These are phyloP conservation scores for Moesziomyces sp. DNA, from an alignment of 1,284 basidiomycete genomes.

Conservation along the genomic window DNA sequence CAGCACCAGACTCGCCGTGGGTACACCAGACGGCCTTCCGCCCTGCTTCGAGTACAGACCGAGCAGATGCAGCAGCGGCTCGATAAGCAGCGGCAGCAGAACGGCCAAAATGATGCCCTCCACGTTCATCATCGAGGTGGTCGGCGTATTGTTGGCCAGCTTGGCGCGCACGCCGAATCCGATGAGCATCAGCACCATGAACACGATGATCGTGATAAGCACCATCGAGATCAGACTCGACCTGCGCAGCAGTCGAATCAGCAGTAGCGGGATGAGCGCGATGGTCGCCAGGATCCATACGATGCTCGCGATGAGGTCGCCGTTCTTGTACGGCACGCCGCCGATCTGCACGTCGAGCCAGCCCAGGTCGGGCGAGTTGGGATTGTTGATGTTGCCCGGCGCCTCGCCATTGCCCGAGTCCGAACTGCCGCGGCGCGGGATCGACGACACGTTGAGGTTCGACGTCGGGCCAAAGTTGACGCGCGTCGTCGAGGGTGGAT, in stretches of 20 bases:
- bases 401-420: constrained; percentile 45
- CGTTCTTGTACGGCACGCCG: constrained; percentile 52
- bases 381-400: constrained; percentile 48
- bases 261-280: constrained; percentile 42
- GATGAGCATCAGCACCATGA: constrained; percentile 39
- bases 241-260: constrained; percentile 44
- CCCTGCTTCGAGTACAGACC: constrained; percentile 42
- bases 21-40: constrained; percentile 35
- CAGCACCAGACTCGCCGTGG: constrained; percentile 32
- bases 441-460: constrained; percentile 29
- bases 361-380: constrained; percentile 46
- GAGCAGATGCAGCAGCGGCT: constrained; percentile 45
- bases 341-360: constrained; percentile 54
- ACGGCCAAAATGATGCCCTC: constrained; percentile 42
- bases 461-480: constrained; percentile 41
- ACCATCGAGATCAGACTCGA: constrained; percentile 53
- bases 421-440: constrained; percentile 14
- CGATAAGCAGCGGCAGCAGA: constrained; percentile 44
- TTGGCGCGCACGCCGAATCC: constrained; percentile 46
- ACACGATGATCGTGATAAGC: constrained; percentile 44
- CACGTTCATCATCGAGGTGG: constrained; percentile 44
- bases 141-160: constrained; percentile 31
- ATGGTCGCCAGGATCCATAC: constrained; percentile 52
- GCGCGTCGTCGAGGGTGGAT: constrained; percentile 19
- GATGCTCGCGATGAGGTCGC: constrained; percentile 48